These are phyloP conservation scores for Globisporangium paddicum DNA, from an alignment of 352 stramenopile genomes.

Conservation along the genomic window DNA sequence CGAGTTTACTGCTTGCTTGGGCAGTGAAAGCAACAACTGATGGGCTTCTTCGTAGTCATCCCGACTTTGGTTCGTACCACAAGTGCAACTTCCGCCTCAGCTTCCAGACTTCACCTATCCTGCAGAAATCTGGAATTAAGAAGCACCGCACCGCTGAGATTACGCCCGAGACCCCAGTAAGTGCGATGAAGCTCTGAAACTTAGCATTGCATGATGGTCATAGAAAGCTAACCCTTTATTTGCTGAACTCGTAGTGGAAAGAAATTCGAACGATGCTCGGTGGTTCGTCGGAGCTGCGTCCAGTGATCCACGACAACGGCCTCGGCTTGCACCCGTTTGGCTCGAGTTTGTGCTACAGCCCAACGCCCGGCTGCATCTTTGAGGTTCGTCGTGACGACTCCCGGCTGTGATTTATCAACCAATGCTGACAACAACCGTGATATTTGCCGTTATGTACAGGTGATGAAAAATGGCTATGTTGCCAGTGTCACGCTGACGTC, in stretches of 20 bases:
- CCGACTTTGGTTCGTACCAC: slow-evolving; percentile 77
- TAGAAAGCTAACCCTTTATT: background rate
- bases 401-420: too few relatives aligned
- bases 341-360: slow-evolving; percentile 74
- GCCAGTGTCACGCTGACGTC: slow-evolving; percentile 64
- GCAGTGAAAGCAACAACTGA: too few relatives aligned
- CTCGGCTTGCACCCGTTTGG: slow-evolving; percentile 74
- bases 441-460: slow-evolving; percentile 3
- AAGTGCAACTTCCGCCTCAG: slow-evolving; percentile 82
- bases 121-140: slow-evolving; percentile 41
- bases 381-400: slow-evolving; percentile 21
- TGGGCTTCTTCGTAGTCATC: slow-evolving; percentile 43
- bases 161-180: slow-evolving; percentile 64
- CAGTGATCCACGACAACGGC: slow-evolving; percentile 74
- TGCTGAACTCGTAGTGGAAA: slow-evolving; percentile 59
- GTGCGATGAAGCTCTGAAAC: background rate
- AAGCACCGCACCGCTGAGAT: slow-evolving; percentile 45
- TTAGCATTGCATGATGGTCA: background rate
- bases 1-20: too few relatives aligned
- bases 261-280: slow-evolving; percentile 60
- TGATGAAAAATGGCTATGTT: slow-evolving; percentile 77
- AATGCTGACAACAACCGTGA: too few relatives aligned
- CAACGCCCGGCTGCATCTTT: slow-evolving; percentile 67
- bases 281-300: slow-evolving; percentile 40
- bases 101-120: slow-evolving; percentile 35